Base-by-base conservation (phyloP, 2,329 filamentous ascomycete species). In the Fusarium xylarioides region DNA sequence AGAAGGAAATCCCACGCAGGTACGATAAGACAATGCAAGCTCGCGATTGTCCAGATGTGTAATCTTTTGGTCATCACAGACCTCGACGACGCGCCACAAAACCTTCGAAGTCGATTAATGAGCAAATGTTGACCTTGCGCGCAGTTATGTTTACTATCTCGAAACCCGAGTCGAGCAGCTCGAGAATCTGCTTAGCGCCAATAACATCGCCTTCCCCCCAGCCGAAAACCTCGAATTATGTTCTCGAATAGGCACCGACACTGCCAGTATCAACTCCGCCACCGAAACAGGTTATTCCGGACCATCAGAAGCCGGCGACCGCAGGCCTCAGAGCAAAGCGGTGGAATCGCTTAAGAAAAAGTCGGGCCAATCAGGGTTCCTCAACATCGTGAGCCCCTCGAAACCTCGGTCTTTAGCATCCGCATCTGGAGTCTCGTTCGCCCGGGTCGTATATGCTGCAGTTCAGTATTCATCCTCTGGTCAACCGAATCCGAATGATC, bases 361-460 rank as follows among this genome's bases (percentile, higher is more conserved):
- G 59, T 75, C 77, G 16, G 77, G 78, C 4, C 77, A 79, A 42
- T 77, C 81, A 7, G 82, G 80, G 65, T 92, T 93, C 88, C 90
- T 93, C 26, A 93, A 93, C 30, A 92, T 95, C 30, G 92, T 94
- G 79, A 93, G 91, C 55, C 89, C 91, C 7, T 92, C 93, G 7
- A 94, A 96, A 80, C 91, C 93, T 5, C 89, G 94, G 70, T 95
- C 95, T 78, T 86, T 97, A 21, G 94, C 94, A 21, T 94, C 94
- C 1, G 92, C 94, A 3, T 95, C 94, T 4, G 95, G 95, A 21
- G 96, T 98, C 56, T 97, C 95, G 0, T 98, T 98, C 83, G 95
- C 95, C 10, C 89, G 94, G 63, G 94, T 98, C 18, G 95, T 98
- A 16, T 96, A 97, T 80, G 95, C 95, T 15, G 95, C 95, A 2